phyloP scores from a whole-genome alignment of 108 stramenopile genomes.

The Cyclostephanos tholiformis region DNA sequence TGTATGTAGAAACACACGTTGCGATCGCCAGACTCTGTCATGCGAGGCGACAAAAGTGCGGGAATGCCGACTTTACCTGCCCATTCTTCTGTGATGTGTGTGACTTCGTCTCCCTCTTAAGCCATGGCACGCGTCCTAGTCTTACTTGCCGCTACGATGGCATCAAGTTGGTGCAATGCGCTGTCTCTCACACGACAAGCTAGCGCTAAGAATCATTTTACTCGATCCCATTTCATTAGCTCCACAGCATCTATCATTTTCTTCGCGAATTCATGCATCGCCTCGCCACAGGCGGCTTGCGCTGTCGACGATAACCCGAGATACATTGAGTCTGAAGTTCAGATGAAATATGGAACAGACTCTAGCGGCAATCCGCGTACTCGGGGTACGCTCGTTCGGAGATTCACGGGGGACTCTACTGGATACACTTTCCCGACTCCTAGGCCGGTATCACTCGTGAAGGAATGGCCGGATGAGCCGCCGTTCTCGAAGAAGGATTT shows the following conservation, averaged over 20 bases:
- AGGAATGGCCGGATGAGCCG: slow-evolving; percentile 83
- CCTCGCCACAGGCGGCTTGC: slow-evolving; percentile 26
- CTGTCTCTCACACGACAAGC: slow-evolving; percentile 23
- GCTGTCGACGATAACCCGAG: slow-evolving; percentile 62
- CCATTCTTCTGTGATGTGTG: no score
- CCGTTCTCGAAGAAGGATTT: slow-evolving; percentile 87
- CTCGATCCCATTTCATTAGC: slow-evolving; percentile 39
- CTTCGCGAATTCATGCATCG: slow-evolving; percentile 10
- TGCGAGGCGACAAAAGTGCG: no score
- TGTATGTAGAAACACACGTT: neutral
- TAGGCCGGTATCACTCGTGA: slow-evolving; percentile 65
- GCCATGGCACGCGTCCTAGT: slow-evolving; percentile 6
- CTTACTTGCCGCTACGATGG: slow-evolving; percentile 8
- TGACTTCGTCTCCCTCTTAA: no score
- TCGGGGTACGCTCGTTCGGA: slow-evolving; percentile 71
- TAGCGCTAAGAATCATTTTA: neutral
- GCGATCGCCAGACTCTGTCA: neutral
- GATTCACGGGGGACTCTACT: slow-evolving; percentile 85
- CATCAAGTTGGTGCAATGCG: slow-evolving; percentile 17
- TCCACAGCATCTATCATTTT: slow-evolving; percentile 38
- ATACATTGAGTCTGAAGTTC: slow-evolving; percentile 76
- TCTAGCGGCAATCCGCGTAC: slow-evolving; percentile 76
- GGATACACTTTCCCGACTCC: slow-evolving; percentile 68
- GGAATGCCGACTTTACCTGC: no score
- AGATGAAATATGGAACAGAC: slow-evolving; percentile 77